These are phyloP conservation scores for Dictyostelium discoideum DNA, from an alignment of 78 protist species.

Conservation along the genomic window dicty_2.7 NC_007088.5:8344501-8345000, in stretches of 20 bases:
- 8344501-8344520: too few species aligned
- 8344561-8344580: background rate
- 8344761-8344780: conserved; percentile 83
- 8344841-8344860: background rate
- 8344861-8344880: background rate
- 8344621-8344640: background rate
- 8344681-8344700: conserved; percentile 42
- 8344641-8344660: conserved; percentile 4
- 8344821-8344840: background rate
- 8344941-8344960: conserved; percentile 75
- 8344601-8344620: too few species aligned
- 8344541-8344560: background rate
- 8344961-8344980: conserved; percentile 66
- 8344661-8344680: conserved; percentile 27
- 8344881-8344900: conserved; percentile 63
- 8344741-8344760: conserved; percentile 67
- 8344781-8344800: conserved; percentile 78
- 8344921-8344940: conserved; percentile 50
- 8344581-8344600: conserved; percentile 13
- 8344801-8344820: background rate
- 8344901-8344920: conserved; percentile 71
- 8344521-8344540: background rate
- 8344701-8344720: conserved; percentile 33
- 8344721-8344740: conserved; percentile 66
- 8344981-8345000: conserved; percentile 77